These are phyloP conservation scores for Penicillium paxilli DNA, from an alignment of 495 filamentous ascomycete species.

Conservation along the genomic window DNA sequence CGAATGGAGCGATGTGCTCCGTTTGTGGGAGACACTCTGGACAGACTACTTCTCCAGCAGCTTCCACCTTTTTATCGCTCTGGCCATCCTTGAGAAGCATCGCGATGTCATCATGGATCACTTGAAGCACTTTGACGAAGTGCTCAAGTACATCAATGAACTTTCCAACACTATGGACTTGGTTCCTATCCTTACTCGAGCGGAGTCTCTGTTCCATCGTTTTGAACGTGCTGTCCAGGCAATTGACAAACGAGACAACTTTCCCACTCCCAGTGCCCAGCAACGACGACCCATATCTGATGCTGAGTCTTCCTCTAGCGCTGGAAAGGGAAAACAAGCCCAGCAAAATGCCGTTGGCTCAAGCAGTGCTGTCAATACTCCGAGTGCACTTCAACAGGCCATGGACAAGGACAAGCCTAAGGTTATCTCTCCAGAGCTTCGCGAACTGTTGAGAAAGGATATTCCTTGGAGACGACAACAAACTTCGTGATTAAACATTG, in stretches of 20 bases:
- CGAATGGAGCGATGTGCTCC: slow-evolving; percentile 78
- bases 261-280: slow-evolving; percentile 63
- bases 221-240: slow-evolving; percentile 87
- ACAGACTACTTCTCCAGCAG: slow-evolving; percentile 85
- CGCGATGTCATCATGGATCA: slow-evolving; percentile 92
- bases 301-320: slow-evolving; percentile 7
- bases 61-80: slow-evolving; percentile 91
- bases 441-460: slow-evolving; percentile 70
- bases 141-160: slow-evolving; percentile 97
- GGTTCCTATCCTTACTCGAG: slow-evolving; percentile 75
- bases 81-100: slow-evolving; percentile 96
- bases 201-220: slow-evolving; percentile 82
- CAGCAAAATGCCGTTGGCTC: slow-evolving; percentile 25
- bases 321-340: slow-evolving; percentile 37
- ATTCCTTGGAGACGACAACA: slow-evolving; percentile 45
- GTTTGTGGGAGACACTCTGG: slow-evolving; percentile 93
- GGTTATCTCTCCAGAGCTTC: slow-evolving; percentile 80
- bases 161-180: slow-evolving; percentile 91
- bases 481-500: background rate
- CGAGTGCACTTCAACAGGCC: slow-evolving; percentile 17
- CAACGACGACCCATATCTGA: slow-evolving; percentile 44
- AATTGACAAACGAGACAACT: slow-evolving; percentile 81
- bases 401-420: slow-evolving; percentile 46
- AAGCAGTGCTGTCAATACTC: slow-evolving; percentile 24
- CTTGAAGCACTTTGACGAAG: slow-evolving; percentile 92